Conservation (phyloP, 352 stramenopile species). For the Pythium scleroteichum region DNA sequence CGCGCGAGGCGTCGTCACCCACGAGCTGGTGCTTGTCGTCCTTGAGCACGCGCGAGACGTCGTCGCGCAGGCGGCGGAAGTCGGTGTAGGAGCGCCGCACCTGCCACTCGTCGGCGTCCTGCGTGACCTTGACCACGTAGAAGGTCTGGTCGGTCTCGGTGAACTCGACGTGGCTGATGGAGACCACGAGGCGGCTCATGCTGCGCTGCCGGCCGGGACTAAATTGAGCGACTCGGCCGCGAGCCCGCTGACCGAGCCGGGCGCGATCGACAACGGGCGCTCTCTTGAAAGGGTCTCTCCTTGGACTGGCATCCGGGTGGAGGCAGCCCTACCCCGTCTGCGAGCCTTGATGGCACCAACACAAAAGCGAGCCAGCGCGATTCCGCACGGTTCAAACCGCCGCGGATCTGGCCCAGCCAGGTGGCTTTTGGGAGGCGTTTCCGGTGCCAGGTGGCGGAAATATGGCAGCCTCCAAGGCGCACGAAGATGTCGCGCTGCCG, state of each 20-base stretch:
- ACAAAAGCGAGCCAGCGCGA: neutral
- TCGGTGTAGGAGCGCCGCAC: slow-evolving; percentile 71
- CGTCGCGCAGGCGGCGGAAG: slow-evolving; percentile 71
- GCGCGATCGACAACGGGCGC: slow-evolving; percentile 21
- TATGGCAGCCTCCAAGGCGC: slow-evolving; percentile 23
- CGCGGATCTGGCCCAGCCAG: neutral
- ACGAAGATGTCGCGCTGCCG: slow-evolving; percentile 55
- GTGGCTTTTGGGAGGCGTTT: slow-evolving; percentile 6
- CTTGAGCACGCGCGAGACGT: slow-evolving; percentile 63
- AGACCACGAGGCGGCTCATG: slow-evolving; percentile 76
- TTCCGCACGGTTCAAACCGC: slow-evolving; percentile 20
- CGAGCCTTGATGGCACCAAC: neutral
- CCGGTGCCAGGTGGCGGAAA: neutral
- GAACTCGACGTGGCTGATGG: slow-evolving; percentile 81
- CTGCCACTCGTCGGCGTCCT: slow-evolving; percentile 72
- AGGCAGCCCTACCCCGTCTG: neutral
- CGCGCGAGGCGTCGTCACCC: slow-evolving; percentile 45
- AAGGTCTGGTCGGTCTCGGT: slow-evolving; percentile 63
- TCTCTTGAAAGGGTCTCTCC: neutral
- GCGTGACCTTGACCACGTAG: slow-evolving; percentile 77
- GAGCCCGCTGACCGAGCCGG: too few relatives aligned
- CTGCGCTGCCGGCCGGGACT: neutral
- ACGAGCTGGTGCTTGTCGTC: slow-evolving; percentile 49
- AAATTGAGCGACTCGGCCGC: neutral
- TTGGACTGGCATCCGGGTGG: neutral